phyloP scores from a whole-genome alignment of 2,329 filamentous ascomycete species.

The Neofusicoccum umdonicola region DNA sequence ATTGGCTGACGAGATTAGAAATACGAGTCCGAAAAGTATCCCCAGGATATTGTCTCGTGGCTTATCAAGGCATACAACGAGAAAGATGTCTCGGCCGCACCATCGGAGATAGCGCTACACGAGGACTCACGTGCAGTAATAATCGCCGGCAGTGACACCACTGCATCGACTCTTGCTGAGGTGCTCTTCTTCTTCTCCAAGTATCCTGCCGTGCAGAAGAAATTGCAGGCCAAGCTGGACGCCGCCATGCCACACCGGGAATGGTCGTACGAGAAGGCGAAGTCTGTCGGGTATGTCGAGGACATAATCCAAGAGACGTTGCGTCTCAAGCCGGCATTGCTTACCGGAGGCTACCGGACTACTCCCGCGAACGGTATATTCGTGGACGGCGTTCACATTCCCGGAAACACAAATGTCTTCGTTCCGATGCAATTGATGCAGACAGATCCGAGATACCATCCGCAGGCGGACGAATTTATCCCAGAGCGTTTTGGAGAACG shows the following conservation, averaged over 20 bases:
- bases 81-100: slow-evolving; percentile 35
- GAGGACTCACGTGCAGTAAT: slow-evolving; percentile 36
- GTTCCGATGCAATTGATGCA: slow-evolving; percentile 28
- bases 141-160: slow-evolving; percentile 40
- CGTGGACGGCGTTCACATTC: slow-evolving; percentile 35
- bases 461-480: slow-evolving; percentile 21
- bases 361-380: slow-evolving; percentile 38
- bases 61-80: slow-evolving; percentile 39
- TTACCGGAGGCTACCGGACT: slow-evolving; percentile 35
- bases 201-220: slow-evolving; percentile 27
- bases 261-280: slow-evolving; percentile 32
- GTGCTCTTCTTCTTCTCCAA: slow-evolving; percentile 35
- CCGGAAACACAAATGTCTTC: slow-evolving; percentile 30
- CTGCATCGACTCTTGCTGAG: slow-evolving; percentile 29
- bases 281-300: slow-evolving; percentile 33
- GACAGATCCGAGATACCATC: slow-evolving; percentile 24
- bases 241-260: slow-evolving; percentile 26
- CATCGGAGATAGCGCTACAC: slow-evolving; percentile 28
- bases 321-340: slow-evolving; percentile 39
- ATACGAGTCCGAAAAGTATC: slow-evolving; percentile 27
- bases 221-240: slow-evolving; percentile 34
- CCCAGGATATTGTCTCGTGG: slow-evolving; percentile 41
- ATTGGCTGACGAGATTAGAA: slow-evolving; percentile 17
- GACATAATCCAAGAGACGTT: slow-evolving; percentile 36
- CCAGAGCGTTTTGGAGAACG: slow-evolving; percentile 24